phyloP scores from a whole-genome alignment of 1,284 basidiomycete genomes.

The Kalmanozyma brasiliensis region DNA sequence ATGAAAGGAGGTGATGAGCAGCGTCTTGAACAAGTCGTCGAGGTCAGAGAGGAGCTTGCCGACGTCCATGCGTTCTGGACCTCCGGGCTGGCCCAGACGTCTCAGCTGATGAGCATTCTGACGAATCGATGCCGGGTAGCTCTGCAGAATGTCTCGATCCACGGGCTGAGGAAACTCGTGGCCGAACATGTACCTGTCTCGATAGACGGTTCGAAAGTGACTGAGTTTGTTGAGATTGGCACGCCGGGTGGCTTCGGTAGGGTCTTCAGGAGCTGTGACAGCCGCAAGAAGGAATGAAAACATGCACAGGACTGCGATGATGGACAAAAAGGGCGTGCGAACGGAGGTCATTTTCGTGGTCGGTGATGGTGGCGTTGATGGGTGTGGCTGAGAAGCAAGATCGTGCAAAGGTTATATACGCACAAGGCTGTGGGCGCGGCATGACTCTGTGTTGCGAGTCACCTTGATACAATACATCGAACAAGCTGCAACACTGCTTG shows the following conservation, averaged over 20 bases:
- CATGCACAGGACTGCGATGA: not conserved
- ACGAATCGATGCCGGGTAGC: slow-evolving; percentile 5
- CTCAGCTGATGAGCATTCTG: not conserved
- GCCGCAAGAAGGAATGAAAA: not conserved
- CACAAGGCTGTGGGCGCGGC: no score
- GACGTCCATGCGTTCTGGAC: not conserved
- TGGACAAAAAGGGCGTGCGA: not conserved
- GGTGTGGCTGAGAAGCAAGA: not conserved
- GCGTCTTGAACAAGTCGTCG: not conserved
- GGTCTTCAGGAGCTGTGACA: slow-evolving; percentile 7
- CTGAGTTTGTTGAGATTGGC: not conserved
- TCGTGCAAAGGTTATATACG: no score
- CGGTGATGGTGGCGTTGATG: not conserved
- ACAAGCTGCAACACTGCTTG: no score
- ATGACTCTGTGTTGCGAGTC: no score
- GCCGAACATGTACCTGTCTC: not conserved
- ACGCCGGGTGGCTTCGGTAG: slow-evolving; percentile 6
- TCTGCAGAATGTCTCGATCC: not conserved
- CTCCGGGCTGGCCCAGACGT: not conserved
- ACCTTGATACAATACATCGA: no score
- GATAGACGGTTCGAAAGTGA: slow-evolving; percentile 1
- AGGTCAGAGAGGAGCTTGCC: not conserved
- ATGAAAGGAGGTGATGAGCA: slow-evolving; percentile 9
- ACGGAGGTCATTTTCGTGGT: not conserved
- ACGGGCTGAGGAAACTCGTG: not conserved